A percentile compares a stretch with the other conserved stretches of the same genome.
These are phyloP conservation scores for Carex myosuroides DNA, from an alignment of 176 grass and related monocot genomes.

Conservation along the genomic window DNA sequence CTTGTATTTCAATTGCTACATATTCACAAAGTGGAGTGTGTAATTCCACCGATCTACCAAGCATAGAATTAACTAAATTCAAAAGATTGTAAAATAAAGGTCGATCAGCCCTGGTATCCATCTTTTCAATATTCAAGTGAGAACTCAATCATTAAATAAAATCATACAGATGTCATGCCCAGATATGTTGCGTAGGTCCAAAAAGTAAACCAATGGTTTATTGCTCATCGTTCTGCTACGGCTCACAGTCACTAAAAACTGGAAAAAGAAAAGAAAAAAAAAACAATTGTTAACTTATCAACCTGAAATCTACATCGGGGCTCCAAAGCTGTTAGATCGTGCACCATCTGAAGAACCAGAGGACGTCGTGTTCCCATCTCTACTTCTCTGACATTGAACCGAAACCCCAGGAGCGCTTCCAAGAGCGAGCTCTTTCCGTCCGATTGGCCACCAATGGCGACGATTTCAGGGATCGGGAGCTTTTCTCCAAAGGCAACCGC, in stretches of 20 bases:
- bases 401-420: constrained; percentile 87
- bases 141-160: not conserved
- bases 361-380: constrained; percentile 96
- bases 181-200: not conserved
- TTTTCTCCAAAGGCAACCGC: constrained; percentile 88
- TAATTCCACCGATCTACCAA: not conserved
- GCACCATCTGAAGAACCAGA: constrained; percentile 97
- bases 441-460: constrained; percentile 76
- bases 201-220: not conserved
- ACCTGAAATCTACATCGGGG: constrained; percentile 96
- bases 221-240: not conserved
- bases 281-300: not conserved
- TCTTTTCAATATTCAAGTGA: not conserved
- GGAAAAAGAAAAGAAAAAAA: not conserved
- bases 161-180: not conserved
- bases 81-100: not conserved
- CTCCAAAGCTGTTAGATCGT: constrained; percentile 80
- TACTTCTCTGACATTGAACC: constrained; percentile 96
- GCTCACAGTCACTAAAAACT: not conserved
- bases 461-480: constrained; percentile 94
- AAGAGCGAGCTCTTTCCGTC: constrained; percentile 96
- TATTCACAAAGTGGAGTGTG: not conserved
- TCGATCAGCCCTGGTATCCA: not conserved
- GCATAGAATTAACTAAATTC: not conserved
- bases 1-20: not conserved